Base-by-base conservation (phyloP, 352 stramenopile genomes). In the Globisporangium uncinulatum region DNA sequence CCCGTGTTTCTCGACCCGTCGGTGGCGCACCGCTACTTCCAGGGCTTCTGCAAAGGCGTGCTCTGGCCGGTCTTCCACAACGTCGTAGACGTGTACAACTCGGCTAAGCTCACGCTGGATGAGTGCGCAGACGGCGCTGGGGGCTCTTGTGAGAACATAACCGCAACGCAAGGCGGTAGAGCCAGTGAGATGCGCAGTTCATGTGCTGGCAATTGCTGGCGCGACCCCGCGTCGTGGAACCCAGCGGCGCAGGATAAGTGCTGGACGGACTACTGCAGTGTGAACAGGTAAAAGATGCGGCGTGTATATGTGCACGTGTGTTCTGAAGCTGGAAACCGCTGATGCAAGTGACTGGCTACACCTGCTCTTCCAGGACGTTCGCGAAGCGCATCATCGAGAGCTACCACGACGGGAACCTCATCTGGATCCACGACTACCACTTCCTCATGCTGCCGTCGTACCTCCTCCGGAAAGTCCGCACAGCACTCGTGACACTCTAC, bases 381-480 rank as follows among this genome's bases (percentile, higher is more conserved):
- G 71, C 73, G 17, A 67, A 70, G 37, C 71, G 71, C 2, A 67
- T 83, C 19, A 73, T 92, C 44, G 79, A 92, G 63, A 87, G 66
- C 47, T 95, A 92, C 51, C 69, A 93, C 64, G 68, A 77, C 7
- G 80, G 85, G 17, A 77, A 96, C 67, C 71, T 97, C 45, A 89
- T 99, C 56, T 99, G 97, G 97, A 95, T 99, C 48, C 96, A 99
- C 67, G 97, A 97, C 52, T 99, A 98, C 63, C 95, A 99, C 72
- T 86, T 99, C 39, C 80, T 99, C 57, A 96, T 99, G 65, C 74
- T 99, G 39, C 97, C 97, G 11, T 98, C 89, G 6, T 99, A 98
- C 57, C 70, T 99, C 42, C 87, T 95, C 21, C 79, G 96, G 29
- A 83, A 91, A 17, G 78, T 98, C 37, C 69, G 74, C 0, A 95